phyloP scores from a whole-genome alignment of 306 rosid genomes.

The Vicia faba region DNA sequence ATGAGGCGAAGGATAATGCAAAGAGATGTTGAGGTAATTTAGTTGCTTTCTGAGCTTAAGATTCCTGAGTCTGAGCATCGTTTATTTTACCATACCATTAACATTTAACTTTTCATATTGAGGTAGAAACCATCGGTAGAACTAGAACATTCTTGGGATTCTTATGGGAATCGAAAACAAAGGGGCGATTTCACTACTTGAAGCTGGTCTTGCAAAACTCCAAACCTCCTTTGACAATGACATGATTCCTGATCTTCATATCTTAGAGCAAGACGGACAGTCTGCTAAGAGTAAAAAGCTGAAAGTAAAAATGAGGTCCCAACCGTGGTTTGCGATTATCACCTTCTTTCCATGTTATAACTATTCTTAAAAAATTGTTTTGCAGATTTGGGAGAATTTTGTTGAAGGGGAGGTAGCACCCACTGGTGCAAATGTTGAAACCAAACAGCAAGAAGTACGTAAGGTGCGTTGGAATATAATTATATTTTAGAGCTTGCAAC shows the following conservation, averaged over 20 bases:
- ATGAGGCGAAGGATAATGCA: slow-evolving; percentile 99
- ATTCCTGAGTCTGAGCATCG: slow-evolving; percentile 24
- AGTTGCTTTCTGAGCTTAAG: slow-evolving; percentile 28
- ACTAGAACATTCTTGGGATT: slow-evolving; percentile 97
- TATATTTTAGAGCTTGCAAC: too few species aligned
- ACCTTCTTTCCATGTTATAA: slow-evolving; percentile 19
- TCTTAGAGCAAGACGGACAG: slow-evolving; percentile 84
- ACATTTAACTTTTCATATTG: slow-evolving; percentile 55
- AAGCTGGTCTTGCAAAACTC: slow-evolving; percentile 91
- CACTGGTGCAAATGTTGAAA: slow-evolving; percentile 65
- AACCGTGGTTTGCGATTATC: background rate
- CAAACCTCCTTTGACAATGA: slow-evolving; percentile 87
- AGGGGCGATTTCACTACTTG: slow-evolving; percentile 80
- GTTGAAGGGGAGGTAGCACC: slow-evolving; percentile 95
- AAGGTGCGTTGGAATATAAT: slow-evolving; percentile 69
- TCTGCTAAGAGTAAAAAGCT: slow-evolving; percentile 78
- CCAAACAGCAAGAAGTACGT: slow-evolving; percentile 90
- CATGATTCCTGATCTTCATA: slow-evolving; percentile 80
- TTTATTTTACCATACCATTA: slow-evolving; percentile 26
- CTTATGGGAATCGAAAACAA: slow-evolving; percentile 83
- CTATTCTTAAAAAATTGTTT: slow-evolving; percentile 42
- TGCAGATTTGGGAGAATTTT: slow-evolving; percentile 95
- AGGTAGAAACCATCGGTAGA: slow-evolving; percentile 93
- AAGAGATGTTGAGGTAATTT: slow-evolving; percentile 90
- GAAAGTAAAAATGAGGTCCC: slow-evolving; percentile 60